Evolutionary conservation across 1,284 basidiomycete species (phyloP), one percentile per base, ranked within the genome.

Genomic region (Coniophora puteana): DNA sequence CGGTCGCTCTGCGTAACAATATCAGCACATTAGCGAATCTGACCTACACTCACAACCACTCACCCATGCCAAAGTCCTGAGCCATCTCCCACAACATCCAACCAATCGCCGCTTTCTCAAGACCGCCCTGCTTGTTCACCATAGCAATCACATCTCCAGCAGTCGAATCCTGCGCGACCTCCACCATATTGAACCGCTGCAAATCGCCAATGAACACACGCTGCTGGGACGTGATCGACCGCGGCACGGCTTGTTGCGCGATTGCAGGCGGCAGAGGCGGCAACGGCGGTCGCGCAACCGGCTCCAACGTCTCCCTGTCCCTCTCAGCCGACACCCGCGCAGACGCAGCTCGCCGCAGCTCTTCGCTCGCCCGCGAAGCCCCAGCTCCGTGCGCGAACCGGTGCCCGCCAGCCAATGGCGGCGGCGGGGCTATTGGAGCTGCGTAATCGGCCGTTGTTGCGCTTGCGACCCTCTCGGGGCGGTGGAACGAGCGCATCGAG

Each of bases 1-100:
- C 8, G 91, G 91, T 3, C 93, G 84, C 61, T 96, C 92, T 91
- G 54, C 14, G 46, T n/a, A 29, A 36, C 43, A 31, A 41, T 14
- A 30, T 42, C 23, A 40, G 25, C 29, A 21, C 26, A 18, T 14
- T 22, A 31, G 48, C 31, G 37, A 24, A 32, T 21, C 18, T 21
- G 35, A 23, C 39, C 38, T 21, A 32, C 28, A 37, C 34, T 30
- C 12, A 40, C 29, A 25, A n/a, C 48, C 5, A 60, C 80, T 47
- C 51, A 89, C 87, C 86, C 84, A 90, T 86, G 48, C 86, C 88
- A 57, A 89, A 89, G 54, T 90, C 88, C 52, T 88, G 82, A 16
- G 81, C 81, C 36, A 88, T 62, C 62, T 90, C 88, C 60, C 75
- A 90, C 29, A 90, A 55, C 79, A 89, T 88, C 85, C 85, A 89